These are phyloP conservation scores for Plasmodium yoelii DNA, from an alignment of 169 alveolate genomes.

Conservation along the genomic window DNA sequence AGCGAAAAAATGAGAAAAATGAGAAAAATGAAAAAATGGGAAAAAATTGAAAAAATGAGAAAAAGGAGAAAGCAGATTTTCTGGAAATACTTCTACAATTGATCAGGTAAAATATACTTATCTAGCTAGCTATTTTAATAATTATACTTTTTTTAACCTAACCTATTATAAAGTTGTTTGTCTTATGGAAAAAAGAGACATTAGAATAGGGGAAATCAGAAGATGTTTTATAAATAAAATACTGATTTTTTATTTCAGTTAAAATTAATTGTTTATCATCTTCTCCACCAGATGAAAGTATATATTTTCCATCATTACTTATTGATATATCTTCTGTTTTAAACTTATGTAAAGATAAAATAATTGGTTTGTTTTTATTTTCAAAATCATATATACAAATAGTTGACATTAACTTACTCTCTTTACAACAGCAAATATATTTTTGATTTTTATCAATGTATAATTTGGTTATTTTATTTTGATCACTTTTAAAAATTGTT, in stretches of 20 bases:
- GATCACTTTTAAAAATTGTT: slow-evolving; percentile 52
- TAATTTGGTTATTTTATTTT: slow-evolving; percentile 38
- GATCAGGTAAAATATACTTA: neutral
- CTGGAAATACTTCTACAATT: too few relatives aligned
- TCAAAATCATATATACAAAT: slow-evolving; percentile 65
- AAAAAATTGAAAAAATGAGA: neutral
- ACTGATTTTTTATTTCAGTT: slow-evolving; percentile 60
- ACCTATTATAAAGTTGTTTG: slow-evolving; percentile 73
- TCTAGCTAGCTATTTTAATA: neutral
- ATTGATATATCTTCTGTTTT: slow-evolving; percentile 56
- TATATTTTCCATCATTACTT: slow-evolving; percentile 69
- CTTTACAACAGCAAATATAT: slow-evolving; percentile 72
- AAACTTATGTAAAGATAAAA: slow-evolving; percentile 51
- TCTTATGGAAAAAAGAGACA: slow-evolving; percentile 56
- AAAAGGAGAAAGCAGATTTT: neutral
- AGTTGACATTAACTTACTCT: slow-evolving; percentile 51
- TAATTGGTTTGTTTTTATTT: slow-evolving; percentile 21
- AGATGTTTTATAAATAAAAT: slow-evolving; percentile 56
- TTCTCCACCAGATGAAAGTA: slow-evolving; percentile 73
- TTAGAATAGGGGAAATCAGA: slow-evolving; percentile 71
- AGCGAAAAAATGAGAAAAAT: neutral
- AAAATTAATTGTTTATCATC: slow-evolving; percentile 58
- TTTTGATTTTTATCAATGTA: slow-evolving; percentile 52
- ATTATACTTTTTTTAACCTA: neutral
- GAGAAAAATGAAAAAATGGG: neutral